These are phyloP conservation scores for Kodamaea sp. DNA, from an alignment of 1,139 yeast genomes.

Conservation along the genomic window DNA sequence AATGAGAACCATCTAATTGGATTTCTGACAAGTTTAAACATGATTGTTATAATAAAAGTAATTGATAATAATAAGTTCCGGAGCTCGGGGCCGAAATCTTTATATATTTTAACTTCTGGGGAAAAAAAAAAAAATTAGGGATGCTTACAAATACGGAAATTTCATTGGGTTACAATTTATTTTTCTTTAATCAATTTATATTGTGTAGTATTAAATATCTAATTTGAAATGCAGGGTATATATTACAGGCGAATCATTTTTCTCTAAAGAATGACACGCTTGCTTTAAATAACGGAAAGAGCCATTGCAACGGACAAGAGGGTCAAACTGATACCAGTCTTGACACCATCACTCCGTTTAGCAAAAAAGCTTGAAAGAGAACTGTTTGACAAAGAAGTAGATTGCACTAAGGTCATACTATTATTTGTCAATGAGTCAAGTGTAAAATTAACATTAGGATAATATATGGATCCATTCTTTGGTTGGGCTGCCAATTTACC, in stretches of 20 bases:
- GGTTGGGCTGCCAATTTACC: conserved; percentile 32
- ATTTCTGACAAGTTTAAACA: conserved; percentile 2
- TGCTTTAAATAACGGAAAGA: too few relatives aligned
- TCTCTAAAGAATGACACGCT: too few relatives aligned
- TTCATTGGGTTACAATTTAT: conserved; percentile 1
- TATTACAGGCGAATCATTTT: too few relatives aligned
- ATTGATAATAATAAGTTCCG: too few relatives aligned
- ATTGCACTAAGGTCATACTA: too few relatives aligned
- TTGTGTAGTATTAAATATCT: neutral
- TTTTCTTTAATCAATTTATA: neutral
- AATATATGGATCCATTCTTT: conserved; percentile 2
- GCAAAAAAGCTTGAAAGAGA: too few relatives aligned
- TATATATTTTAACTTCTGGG: too few relatives aligned
- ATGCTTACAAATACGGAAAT: conserved; percentile 5
- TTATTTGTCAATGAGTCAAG: conserved; percentile 1
- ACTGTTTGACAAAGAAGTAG: too few relatives aligned
- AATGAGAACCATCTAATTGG: conserved; percentile 29
- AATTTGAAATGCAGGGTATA: neutral
- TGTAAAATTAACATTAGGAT: conserved; percentile 6
- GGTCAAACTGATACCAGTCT: too few relatives aligned
- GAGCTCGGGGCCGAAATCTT: too few relatives aligned
- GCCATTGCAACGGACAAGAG: too few relatives aligned
- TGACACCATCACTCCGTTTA: too few relatives aligned
- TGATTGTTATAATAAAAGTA: neutral
- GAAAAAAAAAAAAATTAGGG: neutral